A percentile compares a stretch with the other conserved stretches of the same genome.
phyloP scores from a whole-genome alignment of 192 early-diverging fungal genomes.

The Jimgerdemannia flammicorona region DNA sequence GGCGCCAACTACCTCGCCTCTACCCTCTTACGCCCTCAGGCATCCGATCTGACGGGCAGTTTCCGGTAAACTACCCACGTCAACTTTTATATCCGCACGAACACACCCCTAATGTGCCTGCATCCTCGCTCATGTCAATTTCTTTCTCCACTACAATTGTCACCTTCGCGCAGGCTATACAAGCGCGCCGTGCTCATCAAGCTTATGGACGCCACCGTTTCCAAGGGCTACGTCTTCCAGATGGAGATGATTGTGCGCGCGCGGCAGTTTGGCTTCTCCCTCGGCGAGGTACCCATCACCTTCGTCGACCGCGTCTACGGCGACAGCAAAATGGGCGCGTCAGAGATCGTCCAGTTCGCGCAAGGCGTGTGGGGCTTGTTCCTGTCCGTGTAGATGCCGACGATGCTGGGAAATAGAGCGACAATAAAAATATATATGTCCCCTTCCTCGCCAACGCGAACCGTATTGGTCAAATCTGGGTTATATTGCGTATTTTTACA shows the following conservation, averaged over 20 bases:
- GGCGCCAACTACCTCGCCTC: conserved; percentile 96
- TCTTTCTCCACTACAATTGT: not conserved
- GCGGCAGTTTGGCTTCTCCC: conserved; percentile 79
- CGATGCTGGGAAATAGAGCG: too few species aligned
- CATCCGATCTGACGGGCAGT: conserved; percentile 92
- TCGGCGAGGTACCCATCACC: conserved; percentile 95
- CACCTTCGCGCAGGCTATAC: conserved; percentile 61
- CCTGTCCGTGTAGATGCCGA: conserved; percentile 46
- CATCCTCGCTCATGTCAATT: too few species aligned
- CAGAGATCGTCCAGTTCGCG: conserved; percentile 91
- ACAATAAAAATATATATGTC: too few species aligned
- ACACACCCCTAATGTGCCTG: too few species aligned
- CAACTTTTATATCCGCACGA: too few species aligned
- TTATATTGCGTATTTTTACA: too few species aligned
- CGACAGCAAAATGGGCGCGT: conserved; percentile 91
- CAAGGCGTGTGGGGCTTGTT: conserved; percentile 88
- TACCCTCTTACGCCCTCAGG: conserved; percentile 80
- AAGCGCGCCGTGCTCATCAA: conserved; percentile 84
- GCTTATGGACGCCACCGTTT: conserved; percentile 85
- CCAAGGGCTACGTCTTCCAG: conserved; percentile 99
- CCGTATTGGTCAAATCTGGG: too few species aligned
- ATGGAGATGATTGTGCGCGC: conserved; percentile 99
- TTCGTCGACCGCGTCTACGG: conserved; percentile 99
- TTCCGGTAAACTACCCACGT: conserved; percentile 60
- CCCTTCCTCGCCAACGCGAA: too few species aligned